Evolutionary conservation across 306 rosid species (phyloP).

Genomic region (Morella rubra): DNA sequence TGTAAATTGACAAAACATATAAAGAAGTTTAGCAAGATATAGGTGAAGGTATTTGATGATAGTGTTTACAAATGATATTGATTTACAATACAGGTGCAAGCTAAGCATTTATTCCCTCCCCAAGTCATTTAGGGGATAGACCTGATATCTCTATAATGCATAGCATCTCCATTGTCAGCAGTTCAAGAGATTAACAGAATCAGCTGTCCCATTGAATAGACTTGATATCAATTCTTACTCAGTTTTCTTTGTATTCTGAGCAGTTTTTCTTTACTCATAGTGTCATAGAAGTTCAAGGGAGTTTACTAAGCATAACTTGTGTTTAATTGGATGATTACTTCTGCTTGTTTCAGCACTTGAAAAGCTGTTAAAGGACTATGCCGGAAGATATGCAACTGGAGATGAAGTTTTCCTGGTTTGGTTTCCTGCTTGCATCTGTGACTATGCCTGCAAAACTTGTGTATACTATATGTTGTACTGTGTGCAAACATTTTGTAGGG

Average conservation of each 20-base stretch:
- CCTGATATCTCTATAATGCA: background rate
- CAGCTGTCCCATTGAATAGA: background rate
- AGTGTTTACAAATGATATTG: background rate
- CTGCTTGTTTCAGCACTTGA: conserved; percentile 50
- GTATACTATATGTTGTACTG: background rate
- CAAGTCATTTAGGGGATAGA: background rate
- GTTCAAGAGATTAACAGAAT: background rate
- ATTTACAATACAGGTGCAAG: too few species aligned
- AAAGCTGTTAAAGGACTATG: conserved; percentile 41
- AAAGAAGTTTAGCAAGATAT: background rate
- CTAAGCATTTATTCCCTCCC: background rate
- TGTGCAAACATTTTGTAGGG: background rate
- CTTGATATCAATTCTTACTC: background rate
- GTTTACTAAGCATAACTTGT: background rate
- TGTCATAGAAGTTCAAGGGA: background rate
- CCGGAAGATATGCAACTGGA: conserved; percentile 58
- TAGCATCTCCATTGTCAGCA: background rate
- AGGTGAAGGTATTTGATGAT: background rate
- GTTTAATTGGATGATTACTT: conserved; percentile 4
- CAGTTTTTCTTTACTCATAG: too few species aligned
- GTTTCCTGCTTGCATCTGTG: conserved; percentile 3
- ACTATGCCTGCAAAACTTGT: background rate
- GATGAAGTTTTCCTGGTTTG: conserved; percentile 54
- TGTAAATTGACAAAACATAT: background rate
- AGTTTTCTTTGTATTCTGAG: too few species aligned